phyloP scores from a whole-genome alignment of 73 alveolate genomes.

The Symbiodinium natans region DNA sequence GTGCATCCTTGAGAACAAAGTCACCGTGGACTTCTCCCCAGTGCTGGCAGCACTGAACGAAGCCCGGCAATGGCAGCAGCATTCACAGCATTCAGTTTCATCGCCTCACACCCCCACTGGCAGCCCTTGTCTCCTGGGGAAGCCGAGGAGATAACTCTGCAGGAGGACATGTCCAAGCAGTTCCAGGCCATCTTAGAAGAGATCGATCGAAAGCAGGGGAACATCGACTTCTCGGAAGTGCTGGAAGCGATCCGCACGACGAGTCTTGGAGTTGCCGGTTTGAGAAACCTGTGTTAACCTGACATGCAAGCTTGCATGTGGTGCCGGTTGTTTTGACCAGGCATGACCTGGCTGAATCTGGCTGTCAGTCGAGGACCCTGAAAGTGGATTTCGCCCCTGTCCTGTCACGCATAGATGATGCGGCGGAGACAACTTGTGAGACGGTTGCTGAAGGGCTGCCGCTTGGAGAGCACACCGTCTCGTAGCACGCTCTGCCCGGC shows the following conservation, averaged over 20 bases:
- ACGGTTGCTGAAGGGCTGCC: background rate
- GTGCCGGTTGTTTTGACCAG: too few relatives aligned
- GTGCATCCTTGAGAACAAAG: constrained; percentile 22
- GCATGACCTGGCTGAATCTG: background rate
- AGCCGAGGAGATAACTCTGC: constrained; percentile 26
- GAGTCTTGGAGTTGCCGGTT: constrained; percentile 34
- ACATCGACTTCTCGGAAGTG: constrained; percentile 40
- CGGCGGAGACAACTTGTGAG: constrained; percentile 17
- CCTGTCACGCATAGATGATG: constrained; percentile 37
- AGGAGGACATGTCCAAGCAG: constrained; percentile 46
- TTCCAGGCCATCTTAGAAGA: constrained; percentile 22
- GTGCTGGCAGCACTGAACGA: constrained; percentile 39
- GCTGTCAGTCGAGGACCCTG: background rate
- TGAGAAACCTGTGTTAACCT: background rate
- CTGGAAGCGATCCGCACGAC: constrained; percentile 32
- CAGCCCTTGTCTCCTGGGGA: too few relatives aligned
- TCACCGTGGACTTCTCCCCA: constrained; percentile 45
- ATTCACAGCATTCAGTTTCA: too few relatives aligned
- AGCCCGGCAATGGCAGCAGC: background rate
- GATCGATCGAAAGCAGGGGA: constrained; percentile 1
- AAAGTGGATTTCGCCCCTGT: constrained; percentile 27
- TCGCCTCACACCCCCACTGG: too few relatives aligned
- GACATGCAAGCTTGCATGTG: background rate
- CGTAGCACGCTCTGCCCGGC: too few relatives aligned
- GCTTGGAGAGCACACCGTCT: background rate